These are phyloP conservation scores for Microglena sp. DNA, from an alignment of 139 green algal species.

Conservation along the genomic window DNA sequence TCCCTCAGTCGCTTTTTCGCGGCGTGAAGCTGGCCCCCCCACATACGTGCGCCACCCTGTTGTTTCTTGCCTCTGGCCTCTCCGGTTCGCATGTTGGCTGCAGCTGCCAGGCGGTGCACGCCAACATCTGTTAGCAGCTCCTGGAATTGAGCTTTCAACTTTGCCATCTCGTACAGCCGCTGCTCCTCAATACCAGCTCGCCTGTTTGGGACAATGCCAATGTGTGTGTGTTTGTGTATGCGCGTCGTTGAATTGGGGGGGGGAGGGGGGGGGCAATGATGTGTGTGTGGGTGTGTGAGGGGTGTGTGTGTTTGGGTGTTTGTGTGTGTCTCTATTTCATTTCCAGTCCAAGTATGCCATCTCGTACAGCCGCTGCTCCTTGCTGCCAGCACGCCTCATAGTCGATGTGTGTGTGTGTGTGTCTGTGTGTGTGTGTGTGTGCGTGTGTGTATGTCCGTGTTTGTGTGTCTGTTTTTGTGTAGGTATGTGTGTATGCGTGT, in stretches of 20 bases:
- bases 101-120: conserved; percentile 1
- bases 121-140: conserved; percentile 29
- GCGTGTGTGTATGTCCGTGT: too few species aligned
- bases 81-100: neutral
- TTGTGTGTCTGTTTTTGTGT: too few species aligned
- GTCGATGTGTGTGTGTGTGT: too few species aligned
- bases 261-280: neutral
- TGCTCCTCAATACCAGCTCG: conserved; percentile 26
- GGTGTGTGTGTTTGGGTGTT: too few species aligned
- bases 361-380: conserved; percentile 28
- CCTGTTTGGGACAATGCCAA: neutral
- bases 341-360: conserved; percentile 32
- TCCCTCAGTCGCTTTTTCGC: conserved; percentile 22
- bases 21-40: neutral
- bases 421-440: too few species aligned
- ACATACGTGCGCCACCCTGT: neutral
- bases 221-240: too few species aligned
- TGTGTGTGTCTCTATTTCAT: too few species aligned
- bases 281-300: neutral
- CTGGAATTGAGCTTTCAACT: conserved; percentile 27
- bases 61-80: neutral
- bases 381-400: conserved; percentile 15
- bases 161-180: conserved; percentile 37
- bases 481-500: too few species aligned
- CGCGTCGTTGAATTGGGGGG: too few species aligned